These are phyloP conservation scores for Aspergillus luchuensis DNA, from an alignment of 2,329 filamentous ascomycete genomes.

Conservation along the genomic window DNA sequence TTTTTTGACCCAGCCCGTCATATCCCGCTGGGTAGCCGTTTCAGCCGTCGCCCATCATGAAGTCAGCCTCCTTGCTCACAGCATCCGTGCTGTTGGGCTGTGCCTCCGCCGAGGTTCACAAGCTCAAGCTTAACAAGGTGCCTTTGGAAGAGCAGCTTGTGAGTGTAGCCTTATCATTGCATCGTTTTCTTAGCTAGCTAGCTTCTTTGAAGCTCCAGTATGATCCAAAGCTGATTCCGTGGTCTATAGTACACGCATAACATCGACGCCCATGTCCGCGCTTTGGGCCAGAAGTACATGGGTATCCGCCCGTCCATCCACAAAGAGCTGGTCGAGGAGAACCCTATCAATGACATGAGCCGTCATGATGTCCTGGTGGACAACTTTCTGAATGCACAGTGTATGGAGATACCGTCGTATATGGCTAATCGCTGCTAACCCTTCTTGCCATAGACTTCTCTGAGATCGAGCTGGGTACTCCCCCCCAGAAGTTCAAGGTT, in stretches of 20 bases:
- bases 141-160: constrained; percentile 90
- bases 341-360: constrained; percentile 65
- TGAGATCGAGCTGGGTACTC: constrained; percentile 88
- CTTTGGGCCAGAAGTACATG: constrained; percentile 95
- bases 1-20: constrained; percentile 18
- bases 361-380: constrained; percentile 82
- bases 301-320: constrained; percentile 71
- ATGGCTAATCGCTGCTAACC: constrained; percentile 14
- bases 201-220: background rate
- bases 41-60: constrained; percentile 62
- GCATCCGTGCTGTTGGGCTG: constrained; percentile 78
- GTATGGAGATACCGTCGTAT: constrained; percentile 57
- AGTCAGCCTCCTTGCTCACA: constrained; percentile 77
- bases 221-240: constrained; percentile 15
- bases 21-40: constrained; percentile 10
- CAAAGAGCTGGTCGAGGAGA: constrained; percentile 76
- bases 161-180: constrained; percentile 43
- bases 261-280: constrained; percentile 77
- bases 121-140: constrained; percentile 97
- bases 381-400: constrained; percentile 99
- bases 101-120: constrained; percentile 84
- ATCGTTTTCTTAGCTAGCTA: background rate
- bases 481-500: constrained; percentile 95
- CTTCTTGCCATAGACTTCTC: constrained; percentile 75
- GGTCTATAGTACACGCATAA: constrained; percentile 67